phyloP scores from a whole-genome alignment of 2,329 filamentous ascomycete genomes.

The Phyllosticta citrichinensis region DNA sequence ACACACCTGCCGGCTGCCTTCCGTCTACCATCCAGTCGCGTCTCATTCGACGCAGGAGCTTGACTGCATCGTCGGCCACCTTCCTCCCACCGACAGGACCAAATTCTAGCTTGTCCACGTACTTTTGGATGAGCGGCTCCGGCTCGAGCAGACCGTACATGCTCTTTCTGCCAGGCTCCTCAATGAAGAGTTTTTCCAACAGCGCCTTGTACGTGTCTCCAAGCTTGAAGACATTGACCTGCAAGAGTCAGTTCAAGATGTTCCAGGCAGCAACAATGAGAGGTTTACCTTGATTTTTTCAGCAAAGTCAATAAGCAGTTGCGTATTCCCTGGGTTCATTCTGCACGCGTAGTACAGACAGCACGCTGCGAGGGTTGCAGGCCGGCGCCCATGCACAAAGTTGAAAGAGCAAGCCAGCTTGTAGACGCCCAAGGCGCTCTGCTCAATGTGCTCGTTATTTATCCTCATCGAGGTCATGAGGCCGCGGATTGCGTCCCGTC shows the following conservation, averaged over 20 bases:
- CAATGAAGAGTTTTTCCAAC: constrained; percentile 55
- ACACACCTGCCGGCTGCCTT: constrained; percentile 84
- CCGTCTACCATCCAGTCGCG: constrained; percentile 96
- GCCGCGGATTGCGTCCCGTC: constrained; percentile 31
- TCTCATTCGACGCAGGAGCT: constrained; percentile 86
- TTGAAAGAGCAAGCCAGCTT: constrained; percentile 47
- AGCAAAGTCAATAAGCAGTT: constrained; percentile 93
- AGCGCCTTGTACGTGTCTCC: constrained; percentile 83
- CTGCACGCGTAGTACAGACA: constrained; percentile 81
- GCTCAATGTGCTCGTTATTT: constrained; percentile 21
- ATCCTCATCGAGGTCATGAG: constrained; percentile 31
- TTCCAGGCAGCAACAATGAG: not conserved
- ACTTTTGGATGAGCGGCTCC: constrained; percentile 84
- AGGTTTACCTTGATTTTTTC: constrained; percentile 54
- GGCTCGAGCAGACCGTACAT: constrained; percentile 56
- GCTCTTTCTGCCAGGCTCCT: constrained; percentile 37
- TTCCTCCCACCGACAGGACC: constrained; percentile 63
- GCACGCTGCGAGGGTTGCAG: constrained; percentile 70
- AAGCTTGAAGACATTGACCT: constrained; percentile 82
- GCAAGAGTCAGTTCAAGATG: not conserved
- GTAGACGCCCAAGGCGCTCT: constrained; percentile 34
- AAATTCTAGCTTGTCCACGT: constrained; percentile 87
- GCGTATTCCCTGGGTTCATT: constrained; percentile 64
- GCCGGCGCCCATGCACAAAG: constrained; percentile 60
- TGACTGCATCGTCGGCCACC: constrained; percentile 79